phyloP scores from a whole-genome alignment of 371 early-diverging fungal species.

The Apophysomyces elegans region DNA sequence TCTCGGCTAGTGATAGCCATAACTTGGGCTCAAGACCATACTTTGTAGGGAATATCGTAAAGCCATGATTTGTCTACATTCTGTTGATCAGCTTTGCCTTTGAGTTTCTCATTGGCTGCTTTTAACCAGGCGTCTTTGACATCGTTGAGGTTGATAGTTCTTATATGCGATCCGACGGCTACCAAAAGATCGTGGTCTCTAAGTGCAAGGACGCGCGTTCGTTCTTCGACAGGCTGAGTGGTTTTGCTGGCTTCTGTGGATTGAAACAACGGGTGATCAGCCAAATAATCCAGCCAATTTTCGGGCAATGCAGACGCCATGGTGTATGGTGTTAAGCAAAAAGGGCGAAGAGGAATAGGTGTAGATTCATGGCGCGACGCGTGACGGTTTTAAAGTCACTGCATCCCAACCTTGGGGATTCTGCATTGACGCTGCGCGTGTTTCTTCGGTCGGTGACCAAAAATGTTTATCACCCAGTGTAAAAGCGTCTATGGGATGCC shows the following conservation, averaged over 20 bases:
- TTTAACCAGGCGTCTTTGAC: slow-evolving; percentile 48
- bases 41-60: slow-evolving; percentile 42
- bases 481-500: too few species aligned
- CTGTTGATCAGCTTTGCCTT: not conserved
- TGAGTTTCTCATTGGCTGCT: slow-evolving; percentile 19
- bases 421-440: too few species aligned
- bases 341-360: not conserved
- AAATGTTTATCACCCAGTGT: too few species aligned
- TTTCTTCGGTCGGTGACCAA: too few species aligned
- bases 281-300: slow-evolving; percentile 11
- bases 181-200: slow-evolving; percentile 47
- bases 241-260: not conserved
- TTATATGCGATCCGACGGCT: slow-evolving; percentile 37
- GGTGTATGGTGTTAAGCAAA: not conserved
- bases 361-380: not conserved
- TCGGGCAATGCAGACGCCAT: slow-evolving; percentile 1
- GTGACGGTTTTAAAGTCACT: not conserved
- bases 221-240: not conserved
- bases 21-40: slow-evolving; percentile 14
- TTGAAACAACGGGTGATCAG: not conserved
- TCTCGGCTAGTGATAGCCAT: not conserved
- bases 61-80: slow-evolving; percentile 31
- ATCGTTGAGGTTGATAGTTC: slow-evolving; percentile 38
- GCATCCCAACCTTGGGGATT: too few species aligned
- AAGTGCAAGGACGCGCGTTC: slow-evolving; percentile 34